phyloP scores from a whole-genome alignment of 495 filamentous ascomycete species.

The Xylaria scruposa region DNA sequence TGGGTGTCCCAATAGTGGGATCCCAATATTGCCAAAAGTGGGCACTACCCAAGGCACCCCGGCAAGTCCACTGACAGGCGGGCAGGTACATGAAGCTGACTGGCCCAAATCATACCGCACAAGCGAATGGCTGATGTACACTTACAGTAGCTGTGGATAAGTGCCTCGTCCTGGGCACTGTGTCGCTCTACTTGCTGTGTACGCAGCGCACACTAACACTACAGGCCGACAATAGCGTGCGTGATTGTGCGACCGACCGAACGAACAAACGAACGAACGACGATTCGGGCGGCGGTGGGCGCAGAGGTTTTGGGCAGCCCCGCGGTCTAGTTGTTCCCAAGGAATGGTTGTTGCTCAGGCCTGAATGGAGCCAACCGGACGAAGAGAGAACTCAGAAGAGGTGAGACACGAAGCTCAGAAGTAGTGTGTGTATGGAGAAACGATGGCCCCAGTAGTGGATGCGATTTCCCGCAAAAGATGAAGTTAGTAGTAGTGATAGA shows the following conservation, averaged over 20 bases:
- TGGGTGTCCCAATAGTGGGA: conserved; percentile 43
- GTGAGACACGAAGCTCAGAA: not conserved
- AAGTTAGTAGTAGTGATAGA: not conserved
- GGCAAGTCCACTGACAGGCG: conserved; percentile 23
- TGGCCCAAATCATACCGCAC: conserved; percentile 22
- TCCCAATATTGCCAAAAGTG: conserved; percentile 43
- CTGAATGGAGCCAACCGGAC: not conserved
- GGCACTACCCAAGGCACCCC: conserved; percentile 27
- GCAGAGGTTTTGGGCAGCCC: conserved; percentile 23
- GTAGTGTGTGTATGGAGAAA: not conserved
- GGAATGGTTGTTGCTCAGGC: not conserved
- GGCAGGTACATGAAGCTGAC: conserved; percentile 31
- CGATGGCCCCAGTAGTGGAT: not conserved
- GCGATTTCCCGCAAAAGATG: not conserved
- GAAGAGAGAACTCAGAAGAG: not conserved
- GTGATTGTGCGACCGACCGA: conserved; percentile 20
- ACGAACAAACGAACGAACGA: not conserved
- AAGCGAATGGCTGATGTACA: conserved; percentile 29
- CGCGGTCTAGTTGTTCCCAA: not conserved
- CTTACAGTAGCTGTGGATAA: conserved; percentile 26
- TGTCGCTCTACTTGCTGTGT: conserved; percentile 16
- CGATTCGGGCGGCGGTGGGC: conserved; percentile 15
- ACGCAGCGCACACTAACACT: conserved; percentile 3
- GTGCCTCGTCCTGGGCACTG: conserved; percentile 25
- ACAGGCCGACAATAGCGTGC: conserved; percentile 20